Evolutionary conservation across 371 early-diverging fungal genomes (phyloP), one percentile per base, ranked within the genome.

Genomic region (Apophysomyces variabilis): DNA sequence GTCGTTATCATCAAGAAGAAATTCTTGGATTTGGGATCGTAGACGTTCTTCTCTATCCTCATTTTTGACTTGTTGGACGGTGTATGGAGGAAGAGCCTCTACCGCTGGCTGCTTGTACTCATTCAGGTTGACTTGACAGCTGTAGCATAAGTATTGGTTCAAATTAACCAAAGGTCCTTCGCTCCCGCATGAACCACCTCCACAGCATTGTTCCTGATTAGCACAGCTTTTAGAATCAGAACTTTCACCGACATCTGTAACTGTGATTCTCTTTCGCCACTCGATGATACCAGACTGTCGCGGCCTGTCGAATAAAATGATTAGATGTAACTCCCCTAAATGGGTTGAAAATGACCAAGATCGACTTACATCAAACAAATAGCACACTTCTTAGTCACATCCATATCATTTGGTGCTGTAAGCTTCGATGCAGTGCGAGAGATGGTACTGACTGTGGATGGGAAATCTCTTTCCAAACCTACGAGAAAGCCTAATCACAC

Each of bases 371-470:
- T 86, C 16, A 73, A 70, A 60, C 89, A 90, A 7, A 88, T 72
- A 1, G 86, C 82, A 70, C 89, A 90, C 12, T 74, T 73, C 61
- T 64, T 65, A 26, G 69, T 68, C 0, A 69, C 21, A 45, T 85
- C 83, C 58, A 79, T 71, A 32, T 75, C 74, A 7, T 70, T 78
- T 3, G 81, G 72, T 14, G 85, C 82, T 18, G 82, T 81, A 37
- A 96, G 71, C 68, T 95, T 96, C 32, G 85, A 84, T 21, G 90
- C 92, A 0, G 97, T 97, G 43, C 95, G 83, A 37, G 89, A 87
- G 5, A 97, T 90, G 0, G 96, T 96, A 45, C 90, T 87, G 9
- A 91, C 93, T 0, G 96, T 96, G 5, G 95, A 92, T 0, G 95
- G 90, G 65, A 94, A 97, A 61, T 91, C 95, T 11, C 82, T 77